A percentile compares a stretch with the other conserved stretches of the same genome.
phyloP scores from a whole-genome alignment of 129 eudicot genomes.

The Logfia minima region DNA sequence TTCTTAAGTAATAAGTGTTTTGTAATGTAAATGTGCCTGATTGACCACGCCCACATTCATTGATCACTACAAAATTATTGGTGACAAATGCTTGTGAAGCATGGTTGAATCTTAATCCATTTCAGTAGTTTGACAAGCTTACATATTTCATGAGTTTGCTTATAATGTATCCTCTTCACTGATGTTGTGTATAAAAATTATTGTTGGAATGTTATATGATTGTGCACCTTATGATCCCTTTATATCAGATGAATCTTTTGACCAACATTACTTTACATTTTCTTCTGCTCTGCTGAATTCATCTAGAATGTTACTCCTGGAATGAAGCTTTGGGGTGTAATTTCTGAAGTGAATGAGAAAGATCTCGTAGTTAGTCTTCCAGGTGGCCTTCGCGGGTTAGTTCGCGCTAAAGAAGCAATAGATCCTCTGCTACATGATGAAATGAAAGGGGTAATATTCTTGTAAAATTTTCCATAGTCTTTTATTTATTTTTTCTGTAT shows the following conservation, averaged over 20 bases:
- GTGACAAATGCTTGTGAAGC: not conserved
- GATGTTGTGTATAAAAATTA: not conserved
- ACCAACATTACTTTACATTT: constrained; percentile 3
- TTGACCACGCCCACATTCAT: no score
- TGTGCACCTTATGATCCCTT: not conserved
- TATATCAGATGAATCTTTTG: not conserved
- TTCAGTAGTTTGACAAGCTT: constrained; percentile 15
- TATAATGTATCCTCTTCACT: not conserved
- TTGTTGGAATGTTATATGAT: not conserved
- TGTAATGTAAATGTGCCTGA: no score
- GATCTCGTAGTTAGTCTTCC: constrained; percentile 92
- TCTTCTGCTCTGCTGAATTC: constrained; percentile 19
- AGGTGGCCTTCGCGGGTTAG: constrained; percentile 94
- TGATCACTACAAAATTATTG: no score
- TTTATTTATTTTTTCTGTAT: constrained; percentile 12
- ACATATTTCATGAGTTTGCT: constrained; percentile 4
- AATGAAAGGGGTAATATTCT: constrained; percentile 39
- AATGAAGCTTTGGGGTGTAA: constrained; percentile 96
- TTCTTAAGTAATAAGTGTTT: no score
- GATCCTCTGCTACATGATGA: constrained; percentile 49
- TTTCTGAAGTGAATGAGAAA: constrained; percentile 88
- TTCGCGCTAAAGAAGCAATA: constrained; percentile 76
- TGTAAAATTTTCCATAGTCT: not conserved
- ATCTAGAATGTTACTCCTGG: constrained; percentile 80
- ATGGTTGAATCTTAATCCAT: constrained; percentile 11